Percentiles rank a stretch among this genome's conserved stretches.
Evolutionary conservation across 768 basidiomycete genomes (phyloP).

Genomic region (Steccherinum ochraceum): DNA sequence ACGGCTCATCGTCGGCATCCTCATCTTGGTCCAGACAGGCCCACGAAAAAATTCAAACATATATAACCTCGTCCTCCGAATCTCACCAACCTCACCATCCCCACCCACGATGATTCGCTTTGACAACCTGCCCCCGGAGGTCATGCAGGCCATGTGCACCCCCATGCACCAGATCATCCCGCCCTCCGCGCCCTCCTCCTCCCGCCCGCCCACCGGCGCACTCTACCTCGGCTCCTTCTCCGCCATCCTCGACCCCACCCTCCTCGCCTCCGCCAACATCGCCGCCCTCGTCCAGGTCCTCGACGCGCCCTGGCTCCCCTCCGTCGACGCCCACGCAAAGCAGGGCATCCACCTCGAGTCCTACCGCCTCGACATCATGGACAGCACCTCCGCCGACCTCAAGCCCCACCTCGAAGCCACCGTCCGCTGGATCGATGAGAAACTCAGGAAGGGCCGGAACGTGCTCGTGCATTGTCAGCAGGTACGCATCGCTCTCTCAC

Average conservation of each 20-base stretch:
- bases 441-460: slow-evolving; percentile 52
- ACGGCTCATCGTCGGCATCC: no score
- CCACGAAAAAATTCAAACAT: no score
- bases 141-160: slow-evolving; percentile 80
- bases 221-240: slow-evolving; percentile 68
- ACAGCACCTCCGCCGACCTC: slow-evolving; percentile 55
- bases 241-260: slow-evolving; percentile 49
- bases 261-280: slow-evolving; percentile 45
- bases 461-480: slow-evolving; percentile 81
- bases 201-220: slow-evolving; percentile 30
- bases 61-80: no score
- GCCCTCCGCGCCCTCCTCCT: slow-evolving; percentile 16
- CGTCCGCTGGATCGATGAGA: slow-evolving; percentile 59
- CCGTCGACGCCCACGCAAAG: slow-evolving; percentile 24
- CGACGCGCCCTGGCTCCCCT: slow-evolving; percentile 58
- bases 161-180: slow-evolving; percentile 74
- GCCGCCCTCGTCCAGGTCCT: slow-evolving; percentile 61
- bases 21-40: no score
- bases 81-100: no score
- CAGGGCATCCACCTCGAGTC: slow-evolving; percentile 30
- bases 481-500: slow-evolving; percentile 34
- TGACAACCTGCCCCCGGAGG: slow-evolving; percentile 66
- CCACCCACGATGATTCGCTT: slow-evolving; percentile 61
- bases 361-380: slow-evolving; percentile 64
- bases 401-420: slow-evolving; percentile 62